A percentile compares a stretch with the other conserved stretches of the same genome.
Conservation (phyloP, 2,329 filamentous ascomycete genomes). For the Aspergillus persii region DNA sequence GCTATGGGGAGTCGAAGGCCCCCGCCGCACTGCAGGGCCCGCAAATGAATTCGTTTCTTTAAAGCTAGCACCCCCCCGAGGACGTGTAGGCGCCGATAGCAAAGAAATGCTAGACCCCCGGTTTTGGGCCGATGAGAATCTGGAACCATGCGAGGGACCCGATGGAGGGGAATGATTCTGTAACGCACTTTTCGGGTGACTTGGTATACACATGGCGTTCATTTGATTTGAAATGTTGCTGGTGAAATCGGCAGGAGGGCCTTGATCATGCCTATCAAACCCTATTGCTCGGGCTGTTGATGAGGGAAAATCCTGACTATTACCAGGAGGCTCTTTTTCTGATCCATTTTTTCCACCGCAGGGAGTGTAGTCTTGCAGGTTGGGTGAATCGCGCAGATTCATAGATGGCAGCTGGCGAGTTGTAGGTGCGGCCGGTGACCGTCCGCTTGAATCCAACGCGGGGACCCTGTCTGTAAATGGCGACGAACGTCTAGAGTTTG, state of each 20-base stretch:
- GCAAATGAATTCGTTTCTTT: conserved; percentile 33
- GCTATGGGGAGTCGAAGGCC: conserved; percentile 26
- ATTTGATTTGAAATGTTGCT: conserved; percentile 9
- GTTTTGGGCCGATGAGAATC: conserved; percentile 34
- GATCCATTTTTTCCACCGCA: not conserved
- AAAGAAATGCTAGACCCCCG: conserved; percentile 41
- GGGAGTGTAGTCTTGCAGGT: not conserved
- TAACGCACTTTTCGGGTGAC: conserved; percentile 27
- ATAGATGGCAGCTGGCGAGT: conserved; percentile 23
- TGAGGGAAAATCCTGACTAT: not conserved
- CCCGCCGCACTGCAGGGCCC: conserved; percentile 34
- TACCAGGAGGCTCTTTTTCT: not conserved
- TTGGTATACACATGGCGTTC: conserved; percentile 26
- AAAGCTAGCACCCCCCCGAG: conserved; percentile 40
- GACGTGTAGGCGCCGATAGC: conserved; percentile 48
- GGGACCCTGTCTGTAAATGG: conserved; percentile 54
- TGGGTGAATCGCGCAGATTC: conserved; percentile 10
- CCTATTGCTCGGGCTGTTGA: conserved; percentile 2
- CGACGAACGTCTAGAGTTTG: conserved; percentile 61
- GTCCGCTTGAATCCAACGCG: conserved; percentile 31
- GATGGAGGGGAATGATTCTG: conserved; percentile 33
- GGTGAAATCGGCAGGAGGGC: conserved; percentile 7
- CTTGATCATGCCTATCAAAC: conserved; percentile 8
- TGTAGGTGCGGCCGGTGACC: conserved; percentile 24
- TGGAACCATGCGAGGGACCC: conserved; percentile 38